Evolutionary conservation across 2,329 filamentous ascomycete species (phyloP), one percentile per base, ranked within the genome.

Genomic region (Cordyceps farinosa): DNA sequence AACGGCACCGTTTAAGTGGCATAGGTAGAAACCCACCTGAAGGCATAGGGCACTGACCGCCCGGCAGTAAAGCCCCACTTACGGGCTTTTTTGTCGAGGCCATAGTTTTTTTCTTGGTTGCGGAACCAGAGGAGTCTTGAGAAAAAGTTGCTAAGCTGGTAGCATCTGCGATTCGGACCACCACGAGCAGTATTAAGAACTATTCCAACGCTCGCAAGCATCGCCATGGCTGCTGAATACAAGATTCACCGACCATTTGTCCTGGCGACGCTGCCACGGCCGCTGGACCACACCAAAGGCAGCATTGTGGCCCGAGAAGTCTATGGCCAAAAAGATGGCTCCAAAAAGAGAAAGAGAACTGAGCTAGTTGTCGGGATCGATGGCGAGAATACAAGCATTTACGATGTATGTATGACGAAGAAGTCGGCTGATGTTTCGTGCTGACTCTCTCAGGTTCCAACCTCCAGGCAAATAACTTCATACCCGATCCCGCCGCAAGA

Each of bases 401-500:
- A 89, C 69, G 85, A 89, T 79, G 85, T 87, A 69, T 69, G 84
- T 72, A 54, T 60, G 5, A 48, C 3, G 10, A 29, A 8, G 11
- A 17, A 10, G 7, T 9, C 13, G 36, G 27, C 38, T 34, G 61
- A n/a, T 34, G 11, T 57, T 34, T 6, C n/a, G 1, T 59, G 32
- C 62, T 67, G 59, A 65, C 51, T 17, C 34, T 32, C 38, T 29
- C 66, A 89, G 87, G 79, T 88, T 52, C 80, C 85, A 3, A 82
- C 84, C 3, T 84, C 86, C 6, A 80, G 83, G 65, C 77, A 88
- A 65, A 81, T 89, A 68, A 88, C 86, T 7, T 89, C 87, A 2
- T 89, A 89, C 71, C 86, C 87, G 29, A 82, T 89, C 65, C 84
- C 87, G 32, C 87, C 87, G 1, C 85, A 88, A 72, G 83, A 87